Conservation (phyloP, 129 eudicot genomes). For the Tagetes patula region DNA sequence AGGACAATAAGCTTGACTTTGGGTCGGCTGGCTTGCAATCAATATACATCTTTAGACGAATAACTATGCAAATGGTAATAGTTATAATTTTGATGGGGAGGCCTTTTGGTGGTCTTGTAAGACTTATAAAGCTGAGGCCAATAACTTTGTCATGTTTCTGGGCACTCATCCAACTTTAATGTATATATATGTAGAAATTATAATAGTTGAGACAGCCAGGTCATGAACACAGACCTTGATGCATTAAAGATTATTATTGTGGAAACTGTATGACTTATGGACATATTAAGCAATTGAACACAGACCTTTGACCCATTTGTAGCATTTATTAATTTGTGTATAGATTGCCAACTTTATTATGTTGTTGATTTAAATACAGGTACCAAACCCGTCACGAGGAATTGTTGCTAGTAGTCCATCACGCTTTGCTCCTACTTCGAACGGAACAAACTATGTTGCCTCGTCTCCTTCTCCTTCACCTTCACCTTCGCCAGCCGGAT, state of each 20-base stretch:
- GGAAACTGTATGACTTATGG: background rate
- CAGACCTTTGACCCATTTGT: background rate
- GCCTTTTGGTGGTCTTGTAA: background rate
- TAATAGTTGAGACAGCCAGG: background rate
- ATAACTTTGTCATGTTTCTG: background rate
- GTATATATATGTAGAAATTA: no score
- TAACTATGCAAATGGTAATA: background rate
- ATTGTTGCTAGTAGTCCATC: slow-evolving; percentile 68
- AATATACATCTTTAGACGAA: background rate
- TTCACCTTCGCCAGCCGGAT: slow-evolving; percentile 95
- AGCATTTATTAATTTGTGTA: background rate
- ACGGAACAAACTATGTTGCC: slow-evolving; percentile 74
- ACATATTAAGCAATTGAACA: background rate
- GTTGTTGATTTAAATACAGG: slow-evolving; percentile 42
- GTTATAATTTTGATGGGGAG: background rate
- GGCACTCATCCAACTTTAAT: background rate
- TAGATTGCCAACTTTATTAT: background rate
- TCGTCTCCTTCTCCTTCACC: slow-evolving; percentile 55
- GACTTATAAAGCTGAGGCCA: background rate
- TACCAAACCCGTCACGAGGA: slow-evolving; percentile 60
- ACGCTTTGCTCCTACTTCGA: slow-evolving; percentile 68
- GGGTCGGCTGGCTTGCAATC: background rate
- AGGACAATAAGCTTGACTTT: no score
- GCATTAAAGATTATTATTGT: background rate
- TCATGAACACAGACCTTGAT: background rate